Base-by-base conservation (phyloP, 495 filamentous ascomycete species). In the Ramalina intermedia region DNA sequence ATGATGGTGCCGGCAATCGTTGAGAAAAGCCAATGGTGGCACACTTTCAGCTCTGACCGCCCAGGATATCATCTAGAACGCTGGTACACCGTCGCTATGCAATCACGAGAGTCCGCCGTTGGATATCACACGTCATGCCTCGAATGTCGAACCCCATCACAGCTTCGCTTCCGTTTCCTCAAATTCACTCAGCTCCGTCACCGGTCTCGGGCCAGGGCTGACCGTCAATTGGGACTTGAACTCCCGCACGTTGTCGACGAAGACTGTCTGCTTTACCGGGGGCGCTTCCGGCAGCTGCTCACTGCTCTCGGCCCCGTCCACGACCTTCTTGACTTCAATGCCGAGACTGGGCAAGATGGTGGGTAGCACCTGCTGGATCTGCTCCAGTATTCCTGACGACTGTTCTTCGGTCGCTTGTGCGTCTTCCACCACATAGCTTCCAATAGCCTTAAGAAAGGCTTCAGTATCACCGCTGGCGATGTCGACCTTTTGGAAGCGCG, bases 151-250 rank as follows among this genome's bases (percentile, higher is more conserved):
- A 33, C 12, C 12, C 12, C 14, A 17, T 47, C 63, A 86, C 42
- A 91, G 74, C 67, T 91, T 91, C 12, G 83, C 64, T 45, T 81
- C 82, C 53, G 79, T 65, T 51, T 94, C 88, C 63, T 90, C 85
- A 58, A 83, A 94, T 49, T 86, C 85, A 53, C 68, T 82, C 43
- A 96, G 66, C 58, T 87, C 78, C 47, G 68, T 76, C n/a, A 85
- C 72, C 1, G 88, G 75, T 46, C 69, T 72, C 1, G 87, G 77
- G 0, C 83, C 88, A 23, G 72, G 67, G 53, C 77, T 88, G 41
- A 83, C 73, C 50, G 71, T 66, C 47, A 90, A 62, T 17, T 74
- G 66, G 4, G 85, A 78, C 72, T 87, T 93, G 70, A 78, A 96
- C 16, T 74, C 75, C 47, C 79, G 67, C 4, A 91, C 82, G 59